Percentiles rank a stretch among this genome's conserved stretches.
Conservation (phyloP, 495 filamentous ascomycete species). For the Xylaria cubensis region DNA sequence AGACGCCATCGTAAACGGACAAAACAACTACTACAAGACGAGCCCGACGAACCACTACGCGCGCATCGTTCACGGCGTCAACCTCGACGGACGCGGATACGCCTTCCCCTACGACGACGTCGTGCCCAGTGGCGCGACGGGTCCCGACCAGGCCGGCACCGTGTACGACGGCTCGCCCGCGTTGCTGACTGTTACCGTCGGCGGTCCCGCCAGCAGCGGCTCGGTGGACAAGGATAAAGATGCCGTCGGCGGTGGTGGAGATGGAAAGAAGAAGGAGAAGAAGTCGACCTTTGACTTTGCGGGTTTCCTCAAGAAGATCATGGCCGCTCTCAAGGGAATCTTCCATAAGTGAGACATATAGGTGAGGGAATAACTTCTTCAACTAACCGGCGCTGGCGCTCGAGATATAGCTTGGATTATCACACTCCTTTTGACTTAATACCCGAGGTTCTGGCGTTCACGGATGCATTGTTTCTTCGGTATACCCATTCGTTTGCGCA, state of each 20-base stretch:
- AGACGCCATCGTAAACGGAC: constrained; percentile 42
- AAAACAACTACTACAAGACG: constrained; percentile 57
- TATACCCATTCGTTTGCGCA: constrained; percentile 17
- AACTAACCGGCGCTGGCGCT: background rate
- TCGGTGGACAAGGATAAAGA: background rate
- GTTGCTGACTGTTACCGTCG: constrained; percentile 67
- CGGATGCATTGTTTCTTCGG: background rate
- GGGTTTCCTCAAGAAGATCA: constrained; percentile 18
- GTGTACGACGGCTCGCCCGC: constrained; percentile 64
- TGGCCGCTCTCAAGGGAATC: background rate
- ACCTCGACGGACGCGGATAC: constrained; percentile 69
- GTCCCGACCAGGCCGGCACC: constrained; percentile 65
- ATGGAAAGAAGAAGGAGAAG: constrained; percentile 22
- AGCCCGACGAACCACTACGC: constrained; percentile 74
- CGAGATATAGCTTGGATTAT: background rate
- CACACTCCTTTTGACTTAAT: background rate
- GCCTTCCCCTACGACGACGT: constrained; percentile 85
- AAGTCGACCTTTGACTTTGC: constrained; percentile 14
- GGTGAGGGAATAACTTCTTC: background rate
- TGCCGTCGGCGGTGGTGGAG: background rate
- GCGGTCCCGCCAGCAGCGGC: constrained; percentile 51
- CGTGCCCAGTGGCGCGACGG: constrained; percentile 55
- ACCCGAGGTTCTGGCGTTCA: background rate
- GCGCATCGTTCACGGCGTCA: constrained; percentile 67
- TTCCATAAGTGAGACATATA: constrained; percentile 8